phyloP scores from a whole-genome alignment of 2,329 filamentous ascomycete genomes.

The Purpureocillium lavendulum region DNA sequence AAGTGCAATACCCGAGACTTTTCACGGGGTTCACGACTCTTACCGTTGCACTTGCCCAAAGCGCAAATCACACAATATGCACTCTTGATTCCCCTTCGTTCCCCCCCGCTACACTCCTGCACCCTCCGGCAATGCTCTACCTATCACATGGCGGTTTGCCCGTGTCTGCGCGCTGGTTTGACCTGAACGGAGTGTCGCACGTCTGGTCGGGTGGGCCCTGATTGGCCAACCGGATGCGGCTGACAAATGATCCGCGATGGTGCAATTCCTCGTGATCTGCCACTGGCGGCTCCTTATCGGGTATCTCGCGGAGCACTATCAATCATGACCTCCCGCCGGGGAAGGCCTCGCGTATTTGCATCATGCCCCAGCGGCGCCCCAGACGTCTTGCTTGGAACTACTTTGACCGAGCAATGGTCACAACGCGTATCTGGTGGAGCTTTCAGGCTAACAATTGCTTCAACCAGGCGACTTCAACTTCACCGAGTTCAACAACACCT shows the following conservation, averaged over 20 bases:
- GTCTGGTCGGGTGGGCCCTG: slow-evolving; percentile 15
- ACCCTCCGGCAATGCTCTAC: slow-evolving; percentile 1
- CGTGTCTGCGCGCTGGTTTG: background rate
- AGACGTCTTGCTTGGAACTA: background rate
- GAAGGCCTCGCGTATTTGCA: background rate
- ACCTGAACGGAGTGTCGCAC: slow-evolving; percentile 10
- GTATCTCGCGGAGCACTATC: background rate
- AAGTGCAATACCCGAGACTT: background rate
- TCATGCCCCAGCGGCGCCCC: background rate
- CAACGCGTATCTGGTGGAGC: background rate
- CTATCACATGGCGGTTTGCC: background rate
- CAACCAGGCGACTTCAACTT: slow-evolving; percentile 53
- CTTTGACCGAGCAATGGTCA: background rate
- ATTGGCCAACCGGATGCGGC: slow-evolving; percentile 14
- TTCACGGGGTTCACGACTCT: background rate
- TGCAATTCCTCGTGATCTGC: slow-evolving; percentile 54
- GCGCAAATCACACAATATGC: slow-evolving; percentile 5
- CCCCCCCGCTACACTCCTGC: background rate
- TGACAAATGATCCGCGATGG: slow-evolving; percentile 44
- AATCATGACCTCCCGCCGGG: background rate
- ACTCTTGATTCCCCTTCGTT: background rate
- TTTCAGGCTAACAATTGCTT: slow-evolving; percentile 13
- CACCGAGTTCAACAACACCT: slow-evolving; percentile 43
- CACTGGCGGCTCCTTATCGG: slow-evolving; percentile 1
- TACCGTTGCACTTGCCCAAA: background rate